Conservation (phyloP, 805 yeast species). For the Starmerella vaccinii region DNA sequence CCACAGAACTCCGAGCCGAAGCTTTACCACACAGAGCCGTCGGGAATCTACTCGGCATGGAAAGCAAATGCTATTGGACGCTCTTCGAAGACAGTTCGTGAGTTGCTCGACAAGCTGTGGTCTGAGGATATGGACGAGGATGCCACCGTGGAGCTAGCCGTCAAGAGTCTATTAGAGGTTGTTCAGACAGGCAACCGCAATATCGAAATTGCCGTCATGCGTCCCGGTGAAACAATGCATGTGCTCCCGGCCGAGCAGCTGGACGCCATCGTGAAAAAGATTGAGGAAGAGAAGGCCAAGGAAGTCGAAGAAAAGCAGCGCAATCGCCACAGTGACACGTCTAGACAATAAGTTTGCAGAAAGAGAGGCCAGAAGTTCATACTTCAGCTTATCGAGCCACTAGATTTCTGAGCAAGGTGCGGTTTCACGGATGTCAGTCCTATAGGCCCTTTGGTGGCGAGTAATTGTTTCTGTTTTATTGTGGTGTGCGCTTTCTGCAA, state of each 20-base stretch:
- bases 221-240: slow-evolving; percentile 52
- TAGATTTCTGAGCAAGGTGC: background rate
- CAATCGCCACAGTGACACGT: slow-evolving; percentile 36
- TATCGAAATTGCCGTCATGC: slow-evolving; percentile 83
- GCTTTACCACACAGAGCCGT: slow-evolving; percentile 91
- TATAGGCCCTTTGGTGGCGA: too few relatives aligned
- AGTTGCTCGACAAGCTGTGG: slow-evolving; percentile 85
- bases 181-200: slow-evolving; percentile 97
- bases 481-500: too few relatives aligned
- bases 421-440: background rate
- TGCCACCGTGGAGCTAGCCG: slow-evolving; percentile 67
- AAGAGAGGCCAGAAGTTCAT: background rate
- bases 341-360: background rate
- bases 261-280: slow-evolving; percentile 61
- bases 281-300: slow-evolving; percentile 78
- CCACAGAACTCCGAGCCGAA: slow-evolving; percentile 69
- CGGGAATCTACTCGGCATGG: slow-evolving; percentile 96
- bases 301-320: slow-evolving; percentile 40
- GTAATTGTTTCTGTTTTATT: too few relatives aligned
- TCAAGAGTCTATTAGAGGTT: slow-evolving; percentile 82
- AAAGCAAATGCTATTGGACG: slow-evolving; percentile 96
- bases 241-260: slow-evolving; percentile 59
- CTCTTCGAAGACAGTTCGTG: slow-evolving; percentile 88
- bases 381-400: too few relatives aligned
- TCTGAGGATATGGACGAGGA: slow-evolving; percentile 49